Evolutionary conservation across 1,284 basidiomycete species (phyloP).

Genomic region (Termitomyces sp.): DNA sequence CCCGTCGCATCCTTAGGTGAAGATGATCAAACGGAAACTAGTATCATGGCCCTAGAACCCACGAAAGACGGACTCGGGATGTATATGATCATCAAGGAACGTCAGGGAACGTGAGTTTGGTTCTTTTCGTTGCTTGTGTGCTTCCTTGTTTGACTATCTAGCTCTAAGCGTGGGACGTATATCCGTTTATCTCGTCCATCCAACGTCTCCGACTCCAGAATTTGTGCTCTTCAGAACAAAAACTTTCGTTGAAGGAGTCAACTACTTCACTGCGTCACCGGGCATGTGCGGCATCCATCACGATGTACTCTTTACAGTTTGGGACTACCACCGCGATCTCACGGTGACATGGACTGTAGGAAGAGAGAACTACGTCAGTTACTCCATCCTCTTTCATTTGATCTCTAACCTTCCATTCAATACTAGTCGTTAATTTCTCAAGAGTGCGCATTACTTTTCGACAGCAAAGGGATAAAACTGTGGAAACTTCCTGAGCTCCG

Average conservation of each 20-base stretch:
- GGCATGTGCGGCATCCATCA: conserved; percentile 5
- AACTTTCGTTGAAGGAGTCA: background rate
- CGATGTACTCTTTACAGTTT: conserved; percentile 1
- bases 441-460: conserved; percentile 7
- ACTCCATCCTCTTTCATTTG: background rate
- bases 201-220: background rate
- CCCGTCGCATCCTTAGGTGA: conserved; percentile 7
- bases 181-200: conserved; percentile 1
- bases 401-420: background rate
- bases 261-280: conserved; percentile 1
- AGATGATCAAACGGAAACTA: conserved; percentile 6
- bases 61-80: conserved; percentile 2
- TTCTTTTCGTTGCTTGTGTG: background rate
- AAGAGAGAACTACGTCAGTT: conserved; percentile 3
- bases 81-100: conserved; percentile 4
- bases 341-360: conserved; percentile 5
- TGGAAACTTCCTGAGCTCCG: conserved; percentile 7
- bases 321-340: conserved; percentile 3
- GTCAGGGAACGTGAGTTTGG: background rate
- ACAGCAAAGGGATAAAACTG: conserved; percentile 3
- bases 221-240: conserved; percentile 4
- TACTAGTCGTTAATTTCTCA: conserved; percentile 6
- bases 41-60: conserved; percentile 2
- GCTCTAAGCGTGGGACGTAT: background rate
- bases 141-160: background rate